Conservation (phyloP, 2,329 filamentous ascomycete genomes). For the Pyricularia sp. region DNA sequence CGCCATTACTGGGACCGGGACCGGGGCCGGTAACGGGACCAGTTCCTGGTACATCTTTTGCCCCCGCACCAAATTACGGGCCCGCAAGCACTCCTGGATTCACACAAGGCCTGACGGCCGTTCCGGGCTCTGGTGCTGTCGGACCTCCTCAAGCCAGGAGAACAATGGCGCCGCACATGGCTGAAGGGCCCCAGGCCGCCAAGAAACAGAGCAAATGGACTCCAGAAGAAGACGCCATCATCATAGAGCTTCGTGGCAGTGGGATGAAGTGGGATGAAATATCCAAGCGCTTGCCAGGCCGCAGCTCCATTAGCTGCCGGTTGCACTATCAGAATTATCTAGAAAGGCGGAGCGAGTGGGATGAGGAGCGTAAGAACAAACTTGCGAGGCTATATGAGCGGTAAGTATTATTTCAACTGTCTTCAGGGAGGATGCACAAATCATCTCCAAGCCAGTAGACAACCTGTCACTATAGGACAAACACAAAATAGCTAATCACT, state of each 20-base stretch:
- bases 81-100: not conserved
- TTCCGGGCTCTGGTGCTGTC: not conserved
- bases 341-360: slow-evolving; percentile 87
- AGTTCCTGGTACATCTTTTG: not conserved
- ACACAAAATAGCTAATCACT: slow-evolving; percentile 15
- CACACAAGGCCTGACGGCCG: not conserved
- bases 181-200: slow-evolving; percentile 53
- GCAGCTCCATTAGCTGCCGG: slow-evolving; percentile 88
- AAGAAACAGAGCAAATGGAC: slow-evolving; percentile 99
- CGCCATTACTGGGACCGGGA: slow-evolving; percentile 2
- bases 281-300: slow-evolving; percentile 78
- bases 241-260: slow-evolving; percentile 80
- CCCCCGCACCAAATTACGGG: not conserved
- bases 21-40: slow-evolving; percentile 6
- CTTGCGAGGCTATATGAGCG: slow-evolving; percentile 90
- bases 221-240: slow-evolving; percentile 82
- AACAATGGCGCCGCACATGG: slow-evolving; percentile 42
- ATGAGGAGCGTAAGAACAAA: slow-evolving; percentile 96
- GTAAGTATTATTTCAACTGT: slow-evolving; percentile 38
- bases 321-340: slow-evolving; percentile 97
- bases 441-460: not conserved
- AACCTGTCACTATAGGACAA: not conserved
- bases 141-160: slow-evolving; percentile 27
- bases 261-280: slow-evolving; percentile 99
- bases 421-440: not conserved